Percentiles rank a stretch among this genome's conserved stretches.
Evolutionary conservation across 108 stramenopile genomes (phyloP).

Genomic region (Nitzschia sp.): DNA sequence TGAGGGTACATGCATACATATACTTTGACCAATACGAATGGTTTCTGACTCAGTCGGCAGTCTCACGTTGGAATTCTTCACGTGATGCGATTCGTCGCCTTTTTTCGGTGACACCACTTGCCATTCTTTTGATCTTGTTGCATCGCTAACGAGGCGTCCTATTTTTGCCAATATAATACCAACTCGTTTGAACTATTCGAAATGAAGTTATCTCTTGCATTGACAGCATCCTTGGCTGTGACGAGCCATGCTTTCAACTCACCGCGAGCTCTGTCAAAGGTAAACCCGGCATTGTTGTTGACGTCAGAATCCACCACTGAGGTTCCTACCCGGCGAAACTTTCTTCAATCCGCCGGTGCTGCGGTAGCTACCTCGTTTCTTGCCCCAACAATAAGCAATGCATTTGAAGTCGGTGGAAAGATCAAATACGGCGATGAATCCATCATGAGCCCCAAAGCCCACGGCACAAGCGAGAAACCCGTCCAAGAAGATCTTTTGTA

Average conservation of each 20-base stretch:
- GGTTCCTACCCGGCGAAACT: not conserved
- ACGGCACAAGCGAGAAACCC: conserved; percentile 64
- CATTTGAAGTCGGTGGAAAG: conserved; percentile 40
- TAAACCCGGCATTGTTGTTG: not conserved
- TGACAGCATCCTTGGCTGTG: not conserved
- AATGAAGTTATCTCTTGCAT: not conserved
- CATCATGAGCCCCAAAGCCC: conserved; percentile 67
- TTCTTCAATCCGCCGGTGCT: conserved; percentile 11
- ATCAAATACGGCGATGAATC: conserved; percentile 46
- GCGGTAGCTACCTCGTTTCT: not conserved
- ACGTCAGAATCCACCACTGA: not conserved
- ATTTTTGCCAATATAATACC: no score
- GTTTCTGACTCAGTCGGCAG: no score
- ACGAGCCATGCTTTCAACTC: not conserved
- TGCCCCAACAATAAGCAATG: not conserved
- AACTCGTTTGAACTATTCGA: not conserved
- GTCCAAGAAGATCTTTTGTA: conserved; percentile 75
- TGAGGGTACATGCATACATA: no score
- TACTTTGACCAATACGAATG: no score
- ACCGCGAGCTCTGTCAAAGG: not conserved
- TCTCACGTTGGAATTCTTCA: no score
- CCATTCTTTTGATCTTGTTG: no score
- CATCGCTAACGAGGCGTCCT: no score
- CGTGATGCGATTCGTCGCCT: no score
- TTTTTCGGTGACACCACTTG: no score